Base-by-base conservation (phyloP, 2,329 filamentous ascomycete genomes). In the Metarhizium anisopliae region DNA sequence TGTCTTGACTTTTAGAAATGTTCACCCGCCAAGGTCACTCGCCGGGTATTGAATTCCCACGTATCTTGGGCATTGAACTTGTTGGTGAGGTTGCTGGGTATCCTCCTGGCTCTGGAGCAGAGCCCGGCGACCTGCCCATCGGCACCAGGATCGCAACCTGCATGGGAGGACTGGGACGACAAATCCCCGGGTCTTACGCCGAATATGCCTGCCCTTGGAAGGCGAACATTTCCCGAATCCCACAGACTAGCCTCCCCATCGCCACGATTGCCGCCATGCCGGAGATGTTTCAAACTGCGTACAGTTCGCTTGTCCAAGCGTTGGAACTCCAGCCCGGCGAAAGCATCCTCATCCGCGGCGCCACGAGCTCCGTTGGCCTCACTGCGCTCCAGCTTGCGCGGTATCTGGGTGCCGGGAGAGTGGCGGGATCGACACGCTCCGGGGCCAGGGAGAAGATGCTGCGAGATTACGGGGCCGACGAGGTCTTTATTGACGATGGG, bases 161-260 rank as follows among this genome's bases (percentile, higher is more conserved):
- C 13, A 76, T 76, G 74, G 73, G 74, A 11, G 73, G 74, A 1
- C 60, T 76, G 51, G 74, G 74, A 2, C 62, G 73, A 5, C 73
- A 56, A 18, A 62, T 64, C 11, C 64, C 65, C 2, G 74, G 74
- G 3, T 63, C 68, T 2, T 77, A 76, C 60, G 73, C 65, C 18
- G 66, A 75, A 56, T 58, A 45, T 7, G 50, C 54, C 3, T 51
- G 14, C 42, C 13, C 42, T 1, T 16, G 13, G 13, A 16, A 16
- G 42, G n/a, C 14, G 13, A 45, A 45, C 6, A 45, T 45, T 45
- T 11, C n/a, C n/a, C 7, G 13, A 18, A 11, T 45, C 7, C 42
- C 42, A 16, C 13, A 16, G 7, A 16, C 2, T 16, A 45, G 4
- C 2, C 42, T 45, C 13, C 42, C 42, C 2, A 7, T 45, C 13